Evolutionary conservation across 164 flowering plant genomes (phyloP), one percentile per base, ranked within the genome.

Genomic region (Tinospora cordifolia): DNA sequence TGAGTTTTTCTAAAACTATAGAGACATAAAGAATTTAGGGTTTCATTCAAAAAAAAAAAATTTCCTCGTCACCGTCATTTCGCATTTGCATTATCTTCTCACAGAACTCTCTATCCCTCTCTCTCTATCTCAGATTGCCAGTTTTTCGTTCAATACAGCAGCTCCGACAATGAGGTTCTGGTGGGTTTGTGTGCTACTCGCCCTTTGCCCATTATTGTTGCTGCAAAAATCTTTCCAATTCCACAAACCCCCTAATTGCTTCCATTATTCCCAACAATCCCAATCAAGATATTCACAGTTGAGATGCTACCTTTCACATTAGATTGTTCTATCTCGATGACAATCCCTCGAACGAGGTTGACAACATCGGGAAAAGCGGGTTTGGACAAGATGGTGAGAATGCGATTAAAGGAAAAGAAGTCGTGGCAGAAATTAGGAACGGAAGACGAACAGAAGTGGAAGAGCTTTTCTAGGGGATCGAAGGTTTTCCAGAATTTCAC

Each of bases 211-310:
- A n/a, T n/a, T n/a, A n/a, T n/a, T n/a, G n/a, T n/a, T n/a, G n/a
- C 75, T 72, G 77, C 73, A 86, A n/a, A n/a, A n/a, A n/a, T 74
- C 62, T 81, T 63, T 82, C 84, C 47, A 80, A 46, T 13, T 75
- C 80, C 59, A 15, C 54, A 72, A 72, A 84, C 57, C 24, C 83
- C 85, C 44, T 72, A 78, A 26, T n/a, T n/a, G n/a, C n/a, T n/a
- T n/a, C 62, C 68, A 7, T 79, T 78, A 13, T 71, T 34, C 58
- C 81, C 87, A 59, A 81, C 82, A 2, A 86, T 78, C 17, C 88
- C 87, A n/a, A 94, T 85, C 76, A 92, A 65, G 17, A 94, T 82
- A 75, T 94, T 94, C 26, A 92, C 83, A 0, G 92, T 92, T 44
- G 96, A 90, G 68, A 94, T 90, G 69, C 69, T 88, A 21, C 97